Percentiles rank a stretch among this genome's conserved stretches.
These are phyloP conservation scores for Colletotrichum higginsianum DNA, from an alignment of 2,329 filamentous ascomycete genomes.

Conservation along the genomic window DNA sequence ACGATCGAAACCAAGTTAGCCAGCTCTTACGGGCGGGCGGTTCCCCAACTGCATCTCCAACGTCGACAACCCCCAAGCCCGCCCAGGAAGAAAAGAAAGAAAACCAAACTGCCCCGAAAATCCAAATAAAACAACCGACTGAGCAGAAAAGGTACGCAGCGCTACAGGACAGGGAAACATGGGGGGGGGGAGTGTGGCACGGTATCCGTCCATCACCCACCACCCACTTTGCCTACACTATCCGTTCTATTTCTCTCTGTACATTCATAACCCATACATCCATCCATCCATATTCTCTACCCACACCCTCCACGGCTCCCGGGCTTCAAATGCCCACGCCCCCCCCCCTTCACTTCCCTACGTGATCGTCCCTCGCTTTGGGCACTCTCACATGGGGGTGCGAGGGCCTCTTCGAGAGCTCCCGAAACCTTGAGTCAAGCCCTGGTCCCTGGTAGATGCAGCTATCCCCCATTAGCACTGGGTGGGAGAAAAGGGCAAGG, in stretches of 20 bases:
- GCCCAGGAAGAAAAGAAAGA: constrained; percentile 10
- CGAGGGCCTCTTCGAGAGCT: constrained; percentile 34
- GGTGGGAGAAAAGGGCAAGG: constrained; percentile 18
- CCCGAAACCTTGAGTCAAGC: constrained; percentile 44
- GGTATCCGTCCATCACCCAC: constrained; percentile 8
- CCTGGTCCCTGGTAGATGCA: constrained; percentile 44
- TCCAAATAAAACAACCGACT: constrained; percentile 7
- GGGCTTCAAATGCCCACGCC: constrained; percentile 28
- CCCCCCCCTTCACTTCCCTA: constrained; percentile 32
- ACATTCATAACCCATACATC: not conserved
- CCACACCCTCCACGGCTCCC: constrained; percentile 34
- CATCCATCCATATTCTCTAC: constrained; percentile 2
- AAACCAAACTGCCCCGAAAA: constrained; percentile 10
- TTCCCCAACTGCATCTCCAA: constrained; percentile 37
- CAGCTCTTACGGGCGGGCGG: constrained; percentile 15
- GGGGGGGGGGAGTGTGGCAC: constrained; percentile 24
- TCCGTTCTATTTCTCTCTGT: no score
- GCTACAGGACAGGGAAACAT: constrained; percentile 24
- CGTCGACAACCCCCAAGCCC: constrained; percentile 20
- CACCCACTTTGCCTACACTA: not conserved
- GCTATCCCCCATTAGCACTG: constrained; percentile 40
- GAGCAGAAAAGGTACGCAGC: constrained; percentile 27
- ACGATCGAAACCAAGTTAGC: not conserved
- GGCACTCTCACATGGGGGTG: constrained; percentile 40
- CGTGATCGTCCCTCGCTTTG: constrained; percentile 43